Conservation (phyloP, 2,329 filamentous ascomycete genomes). For the Knufia petricola region DNA sequence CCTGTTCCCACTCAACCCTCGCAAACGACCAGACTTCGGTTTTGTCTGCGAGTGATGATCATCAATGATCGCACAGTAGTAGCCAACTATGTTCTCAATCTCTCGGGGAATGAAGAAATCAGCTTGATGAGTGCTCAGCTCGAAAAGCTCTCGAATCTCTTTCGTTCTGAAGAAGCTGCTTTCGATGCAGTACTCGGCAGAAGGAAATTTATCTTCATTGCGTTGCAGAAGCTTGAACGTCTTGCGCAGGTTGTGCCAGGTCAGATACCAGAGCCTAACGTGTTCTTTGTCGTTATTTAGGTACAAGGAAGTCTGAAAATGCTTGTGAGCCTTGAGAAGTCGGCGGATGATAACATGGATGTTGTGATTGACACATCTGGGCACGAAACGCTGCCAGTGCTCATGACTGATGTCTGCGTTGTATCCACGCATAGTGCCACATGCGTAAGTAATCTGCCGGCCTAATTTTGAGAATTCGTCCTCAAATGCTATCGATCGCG, state of each 20-base stretch:
- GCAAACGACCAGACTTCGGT: constrained; percentile 13
- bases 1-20: constrained; percentile 6
- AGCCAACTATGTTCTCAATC: constrained; percentile 16
- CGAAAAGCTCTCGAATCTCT: constrained; percentile 6
- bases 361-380: not conserved
- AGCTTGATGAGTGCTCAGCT: constrained; percentile 6
- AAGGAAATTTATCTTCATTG: not conserved
- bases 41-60: constrained; percentile 9
- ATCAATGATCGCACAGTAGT: constrained; percentile 16
- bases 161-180: constrained; percentile 13
- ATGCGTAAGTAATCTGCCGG: not conserved
- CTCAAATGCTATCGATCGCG: not conserved
- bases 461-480: not conserved
- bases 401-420: not conserved
- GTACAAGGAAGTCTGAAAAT: not conserved
- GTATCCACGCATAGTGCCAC: not conserved
- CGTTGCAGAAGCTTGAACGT: constrained; percentile 10
- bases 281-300: not conserved
- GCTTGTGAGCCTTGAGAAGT: not conserved
- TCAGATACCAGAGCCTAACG: constrained; percentile 14
- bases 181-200: constrained; percentile 8
- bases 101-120: constrained; percentile 14
- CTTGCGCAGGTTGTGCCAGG: constrained; percentile 14
- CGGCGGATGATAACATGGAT: not conserved
- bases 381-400: not conserved